These are phyloP conservation scores for Capsella bursapastoris DNA, from an alignment of 345 rosid species.

Conservation along the genomic window DNA sequence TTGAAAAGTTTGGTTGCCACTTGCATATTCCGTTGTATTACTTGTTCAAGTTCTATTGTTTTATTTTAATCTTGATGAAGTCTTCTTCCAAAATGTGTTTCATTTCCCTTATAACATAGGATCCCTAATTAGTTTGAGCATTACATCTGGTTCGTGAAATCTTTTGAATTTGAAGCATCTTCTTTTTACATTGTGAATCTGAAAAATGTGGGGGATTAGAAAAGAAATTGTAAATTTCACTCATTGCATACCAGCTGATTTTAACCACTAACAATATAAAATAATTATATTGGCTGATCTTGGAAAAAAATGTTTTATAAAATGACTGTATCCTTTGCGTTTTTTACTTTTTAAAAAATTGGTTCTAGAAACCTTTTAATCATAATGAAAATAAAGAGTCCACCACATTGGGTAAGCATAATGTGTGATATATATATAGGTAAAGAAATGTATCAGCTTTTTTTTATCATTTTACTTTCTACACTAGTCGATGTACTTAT, in stretches of 20 bases:
- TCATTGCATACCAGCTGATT: neutral
- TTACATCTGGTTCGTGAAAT: neutral
- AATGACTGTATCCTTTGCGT: neutral
- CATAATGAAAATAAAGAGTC: conserved; percentile 24
- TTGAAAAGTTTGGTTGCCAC: conserved; percentile 23
- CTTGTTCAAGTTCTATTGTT: neutral
- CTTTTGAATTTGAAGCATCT: neutral
- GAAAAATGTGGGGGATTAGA: neutral
- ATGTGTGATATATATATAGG: conserved; percentile 1
- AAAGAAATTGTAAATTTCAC: neutral
- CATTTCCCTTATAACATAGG: neutral
- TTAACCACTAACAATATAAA: neutral
- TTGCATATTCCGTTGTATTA: conserved; percentile 4
- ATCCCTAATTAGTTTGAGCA: neutral
- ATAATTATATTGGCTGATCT: neutral
- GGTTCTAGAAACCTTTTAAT: conserved; percentile 36
- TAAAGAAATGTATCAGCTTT: conserved; percentile 19
- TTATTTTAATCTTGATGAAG: neutral
- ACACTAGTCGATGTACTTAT: conserved; percentile 1
- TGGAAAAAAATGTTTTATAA: neutral
- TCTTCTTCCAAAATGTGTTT: neutral
- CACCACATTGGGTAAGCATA: conserved; percentile 35
- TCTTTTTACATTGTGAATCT: neutral
- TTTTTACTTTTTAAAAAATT: neutral
- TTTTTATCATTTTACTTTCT: neutral